Evolutionary conservation across 2,329 filamentous ascomycete species (phyloP), one percentile per base, ranked within the genome.

Genomic region (Conoideocrella luteorostrata): DNA sequence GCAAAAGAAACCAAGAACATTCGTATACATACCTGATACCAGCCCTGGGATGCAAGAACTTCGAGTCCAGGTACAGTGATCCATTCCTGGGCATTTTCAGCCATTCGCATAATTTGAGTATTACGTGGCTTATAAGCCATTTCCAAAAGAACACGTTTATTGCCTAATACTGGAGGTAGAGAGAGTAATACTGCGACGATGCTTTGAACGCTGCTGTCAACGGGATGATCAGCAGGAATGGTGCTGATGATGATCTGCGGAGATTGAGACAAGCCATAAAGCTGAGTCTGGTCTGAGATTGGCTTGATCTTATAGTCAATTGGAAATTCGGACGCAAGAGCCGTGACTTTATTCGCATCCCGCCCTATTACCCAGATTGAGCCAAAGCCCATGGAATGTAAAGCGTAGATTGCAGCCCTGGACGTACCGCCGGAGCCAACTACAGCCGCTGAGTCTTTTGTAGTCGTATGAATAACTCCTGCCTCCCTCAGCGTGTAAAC

Each of bases 91-190:
- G 78, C 77, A 52, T 84, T 77, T 54, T 81, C 74, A 3, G 90
- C 91, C 59, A 96, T 69, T 60, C 86, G 77, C 82, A 97, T 96
- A 52, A 95, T 66, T 7, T 84, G 78, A 4, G 93, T 98, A 41
- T 86, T 76, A 0, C 77, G 72, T 17, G 93, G 93, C 65, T 91
- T 94, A 65, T 98, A 98, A 2, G 93, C 91, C 90, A 98, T 95
- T 64, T 98, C 93, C 4, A 97, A 68, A 48, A 97, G 66, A 11
- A 93, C 77, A 17, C 77, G 75, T 21, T 65, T 66, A 5, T 65
- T 65, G 20, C 45, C 45, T 50, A 57, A 60, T 9, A 18, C 20
- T 4, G 38, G 48, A 57, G 65, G 20, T 63, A 63, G 46, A 69
- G 66, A 40, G n/a, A 81, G 59, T 26, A 80, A 56, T 13, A 71